Percentiles rank a stretch among this genome's conserved stretches.
These are phyloP conservation scores for Blastocystis sp. DNA, from an alignment of 352 stramenopile species.

Conservation along the genomic window DNA sequence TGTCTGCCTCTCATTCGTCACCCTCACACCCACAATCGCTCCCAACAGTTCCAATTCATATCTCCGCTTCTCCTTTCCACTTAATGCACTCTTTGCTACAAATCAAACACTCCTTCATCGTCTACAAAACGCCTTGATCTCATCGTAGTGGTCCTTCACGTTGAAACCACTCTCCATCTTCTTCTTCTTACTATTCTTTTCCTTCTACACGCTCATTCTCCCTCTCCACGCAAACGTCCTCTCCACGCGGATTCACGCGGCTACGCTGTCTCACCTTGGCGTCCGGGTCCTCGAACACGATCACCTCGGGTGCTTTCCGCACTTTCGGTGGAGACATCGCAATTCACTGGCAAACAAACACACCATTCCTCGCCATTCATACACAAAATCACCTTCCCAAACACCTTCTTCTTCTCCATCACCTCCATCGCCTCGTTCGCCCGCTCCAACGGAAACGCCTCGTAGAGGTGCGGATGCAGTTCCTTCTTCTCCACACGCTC, in stretches of 20 bases:
- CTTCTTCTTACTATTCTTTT: background rate
- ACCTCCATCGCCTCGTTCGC: background rate
- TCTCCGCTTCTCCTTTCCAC: constrained; percentile 10
- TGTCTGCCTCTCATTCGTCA: background rate
- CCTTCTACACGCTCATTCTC: constrained; percentile 17
- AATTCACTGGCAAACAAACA: constrained; percentile 4
- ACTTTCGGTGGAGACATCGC: background rate
- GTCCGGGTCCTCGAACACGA: constrained; percentile 42
- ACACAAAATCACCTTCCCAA: constrained; percentile 24
- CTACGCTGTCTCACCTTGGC: background rate
- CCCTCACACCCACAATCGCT: background rate
- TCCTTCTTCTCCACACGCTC: background rate
- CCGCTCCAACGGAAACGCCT: background rate
- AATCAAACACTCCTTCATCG: background rate
- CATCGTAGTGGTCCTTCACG: constrained; percentile 39
- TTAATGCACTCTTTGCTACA: constrained; percentile 25
- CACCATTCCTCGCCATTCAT: background rate
- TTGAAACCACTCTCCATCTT: constrained; percentile 16
- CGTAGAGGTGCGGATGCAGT: constrained; percentile 2
- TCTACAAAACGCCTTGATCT: constrained; percentile 40
- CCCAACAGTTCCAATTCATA: constrained; percentile 49
- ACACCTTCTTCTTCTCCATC: constrained; percentile 5
- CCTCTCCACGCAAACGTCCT: background rate
- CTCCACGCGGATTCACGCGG: too few relatives aligned
- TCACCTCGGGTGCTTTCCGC: background rate